These are phyloP conservation scores for Pythium scleroteichum DNA, from an alignment of 352 stramenopile genomes.

Conservation along the genomic window DNA sequence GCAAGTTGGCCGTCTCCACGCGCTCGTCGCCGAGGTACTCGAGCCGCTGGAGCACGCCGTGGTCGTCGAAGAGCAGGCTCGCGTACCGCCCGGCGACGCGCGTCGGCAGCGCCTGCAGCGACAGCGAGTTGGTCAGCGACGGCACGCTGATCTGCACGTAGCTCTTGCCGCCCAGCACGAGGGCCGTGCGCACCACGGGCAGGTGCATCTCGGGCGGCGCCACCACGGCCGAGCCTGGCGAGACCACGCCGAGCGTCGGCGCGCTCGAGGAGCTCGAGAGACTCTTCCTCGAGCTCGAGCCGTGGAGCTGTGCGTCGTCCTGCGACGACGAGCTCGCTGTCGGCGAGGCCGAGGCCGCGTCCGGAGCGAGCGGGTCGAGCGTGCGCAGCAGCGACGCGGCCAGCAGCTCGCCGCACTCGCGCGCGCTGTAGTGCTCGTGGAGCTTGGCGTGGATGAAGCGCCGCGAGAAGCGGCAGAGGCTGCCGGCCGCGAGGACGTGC, in stretches of 20 bases:
- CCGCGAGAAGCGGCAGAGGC: conserved; percentile 77
- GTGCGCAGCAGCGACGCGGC: conserved; percentile 61
- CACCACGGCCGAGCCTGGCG: conserved; percentile 10
- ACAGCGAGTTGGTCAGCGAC: conserved; percentile 63
- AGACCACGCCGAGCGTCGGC: conserved; percentile 8
- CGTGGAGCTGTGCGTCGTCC: conserved; percentile 6
- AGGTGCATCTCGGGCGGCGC: conserved; percentile 72
- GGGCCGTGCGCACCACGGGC: conserved; percentile 49
- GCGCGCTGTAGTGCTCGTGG: conserved; percentile 75
- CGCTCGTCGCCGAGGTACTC: conserved; percentile 62
- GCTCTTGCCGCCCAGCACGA: conserved; percentile 49
- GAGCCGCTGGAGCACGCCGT: conserved; percentile 68
- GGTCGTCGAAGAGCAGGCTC: conserved; percentile 75
- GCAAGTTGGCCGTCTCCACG: conserved; percentile 68
- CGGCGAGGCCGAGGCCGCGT: not conserved
- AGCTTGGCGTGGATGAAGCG: conserved; percentile 76
- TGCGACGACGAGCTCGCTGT: not conserved
- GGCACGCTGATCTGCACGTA: conserved; percentile 80
- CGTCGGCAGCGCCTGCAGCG: conserved; percentile 59
- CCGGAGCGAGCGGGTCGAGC: conserved; percentile 50
- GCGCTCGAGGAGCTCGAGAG: conserved; percentile 16
- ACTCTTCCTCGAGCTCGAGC: conserved; percentile 17
- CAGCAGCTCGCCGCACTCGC: conserved; percentile 76
- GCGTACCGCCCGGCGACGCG: conserved; percentile 53
- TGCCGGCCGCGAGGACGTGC: conserved; percentile 67